Evolutionary conservation across 176 grass and related monocot genomes (phyloP), one percentile per base, ranked within the genome.

Genomic region (Aechmea fasciata): DNA sequence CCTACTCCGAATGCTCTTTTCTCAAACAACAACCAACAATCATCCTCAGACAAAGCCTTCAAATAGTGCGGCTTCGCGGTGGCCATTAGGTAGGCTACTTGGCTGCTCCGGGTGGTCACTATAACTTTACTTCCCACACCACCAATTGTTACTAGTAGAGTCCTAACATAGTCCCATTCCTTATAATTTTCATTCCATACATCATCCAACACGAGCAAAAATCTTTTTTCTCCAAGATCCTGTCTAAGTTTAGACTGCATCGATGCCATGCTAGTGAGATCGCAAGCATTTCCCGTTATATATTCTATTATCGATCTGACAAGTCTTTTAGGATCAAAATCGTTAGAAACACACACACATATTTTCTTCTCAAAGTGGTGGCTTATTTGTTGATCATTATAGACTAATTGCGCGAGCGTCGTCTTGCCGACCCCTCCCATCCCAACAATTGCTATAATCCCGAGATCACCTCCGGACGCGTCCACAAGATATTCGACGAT

Each of bases 21-120:
- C 4, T 14, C 5, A 14, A 78, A 66, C 11, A 78, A 51, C 1
- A 11, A 6, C 20, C 9, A 73, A 17, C 47, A 73, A 2, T 29
- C 13, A 55, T 57, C 26, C 51, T 67, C 70, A 51, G 75, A 18
- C 59, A 59, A 67, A 73, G 24, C 47, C 9, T 4, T 25, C 63
- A 25, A 65, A 41, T 2, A 57, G 50, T 28, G 64, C 50, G 50
- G 49, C 47, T 59, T 41, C 57, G 72, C 87, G 64, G 83, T 81
- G 47, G 74, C 78, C 28, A 83, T 87, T 13, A 49, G 48, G 3
- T 13, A 50, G 3, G 47, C 19, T 7, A 50, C 47, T 14, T 69
- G n/a, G 15, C 15, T 13, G 4, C 47, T 48, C 4, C 66, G 66
- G 22, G 66, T 69, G 22, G 66, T 69, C 47, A 69, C 66, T 9